Evolutionary conservation across 208 protist genomes (phyloP).

Genomic region (Trypanosoma vivax): DNA sequence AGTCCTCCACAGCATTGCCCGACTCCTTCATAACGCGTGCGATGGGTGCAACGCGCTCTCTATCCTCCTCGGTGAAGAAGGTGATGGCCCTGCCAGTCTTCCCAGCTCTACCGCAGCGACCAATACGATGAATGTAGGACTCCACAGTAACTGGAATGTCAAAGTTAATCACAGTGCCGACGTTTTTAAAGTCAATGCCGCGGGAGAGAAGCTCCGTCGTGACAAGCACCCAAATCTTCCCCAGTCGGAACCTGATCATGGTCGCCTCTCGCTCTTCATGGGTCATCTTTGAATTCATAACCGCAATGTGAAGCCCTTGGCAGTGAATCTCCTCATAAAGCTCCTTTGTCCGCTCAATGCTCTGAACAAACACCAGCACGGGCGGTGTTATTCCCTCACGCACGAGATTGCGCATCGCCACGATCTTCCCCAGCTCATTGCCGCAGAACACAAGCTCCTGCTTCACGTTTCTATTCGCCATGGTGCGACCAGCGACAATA

Average conservation of each 20-base stretch:
- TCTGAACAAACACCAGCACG: constrained; percentile 97
- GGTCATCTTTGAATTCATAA: constrained; percentile 88
- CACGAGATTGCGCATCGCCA: constrained; percentile 93
- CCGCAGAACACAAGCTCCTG: constrained; percentile 94
- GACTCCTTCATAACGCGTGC: constrained; percentile 90
- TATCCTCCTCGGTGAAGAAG: constrained; percentile 96
- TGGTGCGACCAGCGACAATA: constrained; percentile 83
- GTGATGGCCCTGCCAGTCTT: constrained; percentile 91
- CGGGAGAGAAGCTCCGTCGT: constrained; percentile 95
- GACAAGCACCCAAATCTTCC: constrained; percentile 95
- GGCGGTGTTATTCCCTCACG: constrained; percentile 91
- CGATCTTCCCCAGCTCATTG: constrained; percentile 95
- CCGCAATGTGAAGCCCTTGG: constrained; percentile 78
- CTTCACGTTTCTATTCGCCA: constrained; percentile 68
- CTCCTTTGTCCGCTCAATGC: constrained; percentile 94
- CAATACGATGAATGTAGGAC: constrained; percentile 97
- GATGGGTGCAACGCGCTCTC: constrained; percentile 79
- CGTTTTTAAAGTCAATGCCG: constrained; percentile 97
- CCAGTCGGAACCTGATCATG: constrained; percentile 92
- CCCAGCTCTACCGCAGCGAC: constrained; percentile 86
- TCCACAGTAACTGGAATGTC: constrained; percentile 94
- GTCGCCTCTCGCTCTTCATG: constrained; percentile 88
- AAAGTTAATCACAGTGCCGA: constrained; percentile 97
- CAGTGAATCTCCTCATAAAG: constrained; percentile 93
- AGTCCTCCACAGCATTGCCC: constrained; percentile 91